A percentile compares a stretch with the other conserved stretches of the same genome.
Evolutionary conservation across 805 yeast genomes (phyloP).

Genomic region (Ascoidea rubescens): DNA sequence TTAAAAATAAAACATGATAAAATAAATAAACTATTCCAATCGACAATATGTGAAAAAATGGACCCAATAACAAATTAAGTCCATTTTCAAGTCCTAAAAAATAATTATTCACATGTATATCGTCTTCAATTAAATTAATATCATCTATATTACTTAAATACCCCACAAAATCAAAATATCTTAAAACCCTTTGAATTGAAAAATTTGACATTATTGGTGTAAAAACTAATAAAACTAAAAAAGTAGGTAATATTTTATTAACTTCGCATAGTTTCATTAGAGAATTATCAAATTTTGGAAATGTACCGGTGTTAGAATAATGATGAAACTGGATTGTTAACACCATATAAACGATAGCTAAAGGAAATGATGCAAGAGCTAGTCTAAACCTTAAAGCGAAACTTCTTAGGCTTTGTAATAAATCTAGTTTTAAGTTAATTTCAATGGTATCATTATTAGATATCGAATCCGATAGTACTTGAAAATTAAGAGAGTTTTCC

Average conservation of each 20-base stretch:
- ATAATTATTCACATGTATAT: slow-evolving; percentile 35
- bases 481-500: slow-evolving; percentile 22
- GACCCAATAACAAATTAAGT: slow-evolving; percentile 42
- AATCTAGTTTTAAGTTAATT: slow-evolving; percentile 29
- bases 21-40: slow-evolving; percentile 27
- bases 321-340: slow-evolving; percentile 39
- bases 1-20: slow-evolving; percentile 15
- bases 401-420: slow-evolving; percentile 47
- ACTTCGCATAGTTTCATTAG: slow-evolving; percentile 23
- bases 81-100: slow-evolving; percentile 55
- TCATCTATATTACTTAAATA: slow-evolving; percentile 31
- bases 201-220: slow-evolving; percentile 24
- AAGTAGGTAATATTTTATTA: slow-evolving; percentile 16
- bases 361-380: slow-evolving; percentile 56
- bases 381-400: slow-evolving; percentile 69
- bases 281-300: slow-evolving; percentile 32
- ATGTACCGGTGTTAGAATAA: slow-evolving; percentile 24
- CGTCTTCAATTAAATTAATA: slow-evolving; percentile 21
- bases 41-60: slow-evolving; percentile 35
- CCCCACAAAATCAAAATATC: slow-evolving; percentile 39
- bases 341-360: slow-evolving; percentile 38
- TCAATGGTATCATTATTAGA: slow-evolving; percentile 4
- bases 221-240: slow-evolving; percentile 19
- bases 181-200: slow-evolving; percentile 24
- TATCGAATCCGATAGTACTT: slow-evolving; percentile 28